phyloP scores from a whole-genome alignment of 805 yeast species.

The Hanseniaspora occidentalis region DNA sequence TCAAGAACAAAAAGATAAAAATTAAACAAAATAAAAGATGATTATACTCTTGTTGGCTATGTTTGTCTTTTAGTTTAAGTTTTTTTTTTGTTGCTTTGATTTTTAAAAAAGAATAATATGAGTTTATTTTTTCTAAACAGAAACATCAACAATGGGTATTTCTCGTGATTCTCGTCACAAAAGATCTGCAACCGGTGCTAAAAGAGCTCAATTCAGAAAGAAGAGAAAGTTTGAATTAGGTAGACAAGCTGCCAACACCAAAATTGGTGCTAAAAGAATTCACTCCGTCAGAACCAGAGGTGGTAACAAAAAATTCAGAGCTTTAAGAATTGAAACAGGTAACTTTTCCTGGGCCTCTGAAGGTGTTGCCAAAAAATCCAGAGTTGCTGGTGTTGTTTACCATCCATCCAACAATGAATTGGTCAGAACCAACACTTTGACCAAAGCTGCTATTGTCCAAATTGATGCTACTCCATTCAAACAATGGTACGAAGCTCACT shows the following conservation, averaged over 20 bases:
- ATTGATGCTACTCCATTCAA: constrained; percentile 99
- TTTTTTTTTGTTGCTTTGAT: not conserved
- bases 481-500: constrained; percentile 98
- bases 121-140: constrained; percentile 10
- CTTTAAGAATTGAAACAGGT: constrained; percentile 97
- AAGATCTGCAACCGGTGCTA: constrained; percentile 99
- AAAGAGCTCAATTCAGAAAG: constrained; percentile 99
- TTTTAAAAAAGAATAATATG: not conserved
- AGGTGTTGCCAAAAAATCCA: constrained; percentile 97
- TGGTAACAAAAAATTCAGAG: constrained; percentile 99
- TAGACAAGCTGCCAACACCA: constrained; percentile 99
- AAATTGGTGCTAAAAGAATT: constrained; percentile 97
- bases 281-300: constrained; percentile 99
- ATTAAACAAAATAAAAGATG: too few species aligned
- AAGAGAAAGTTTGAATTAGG: constrained; percentile 99
- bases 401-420: constrained; percentile 99
- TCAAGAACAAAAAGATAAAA: too few species aligned
- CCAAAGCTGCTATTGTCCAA: constrained; percentile 98
- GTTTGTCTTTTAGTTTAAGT: not conserved
- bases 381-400: constrained; percentile 95
- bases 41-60: too few species aligned
- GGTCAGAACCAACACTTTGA: constrained; percentile 98
- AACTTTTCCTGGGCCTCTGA: constrained; percentile 99
- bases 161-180: constrained; percentile 99
- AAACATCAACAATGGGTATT: constrained; percentile 73